Base-by-base conservation (phyloP, 176 grass and related monocot genomes). In the Carex cristatella region DNA sequence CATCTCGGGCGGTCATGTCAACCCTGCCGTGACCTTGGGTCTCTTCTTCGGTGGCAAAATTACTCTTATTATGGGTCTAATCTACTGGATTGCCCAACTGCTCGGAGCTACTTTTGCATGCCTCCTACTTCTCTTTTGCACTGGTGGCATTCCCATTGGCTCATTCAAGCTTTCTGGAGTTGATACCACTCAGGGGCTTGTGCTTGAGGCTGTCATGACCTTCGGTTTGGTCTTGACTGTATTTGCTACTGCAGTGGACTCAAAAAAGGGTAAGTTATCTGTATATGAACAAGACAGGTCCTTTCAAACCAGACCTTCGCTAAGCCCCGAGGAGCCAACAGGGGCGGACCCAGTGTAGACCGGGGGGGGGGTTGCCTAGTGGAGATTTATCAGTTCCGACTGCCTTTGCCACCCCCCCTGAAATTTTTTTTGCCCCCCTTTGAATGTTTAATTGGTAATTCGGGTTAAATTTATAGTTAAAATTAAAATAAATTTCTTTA, bases 171-270 rank as follows among this genome's bases (percentile, higher is more conserved):
- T 87, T 18, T 71, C 79, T 44, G 86, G 79, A 60, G 28, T 89
- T 8, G 40, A 54, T 70, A 49, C 69, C 12, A 85, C 31, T 84
- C 65, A 89, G 65, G 87, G 51, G 12, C 38, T 89, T 32, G 82
- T 81, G 35, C 76, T 89, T 67, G 87, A 89, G 83, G 70, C 19
- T 61, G 66, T 85, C 75, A 85, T 89, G 87, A 89, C 87, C 30
- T 89, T 85, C 27, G 87, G 83, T 32, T 62, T 89, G 62, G 87
- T 89, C 12, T 85, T 85, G 37, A 81, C 87, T 27, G 87, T 89
- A 28, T 82, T 85, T 71, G 54, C 65, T 19, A 89, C 87, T 1
- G 83, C 83, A 7, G 5, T 85, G 16, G 87, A 89, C 75, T 65
- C 87, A 10, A 89, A 84, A 79, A 88, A 53, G 55, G 71, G 79